A percentile compares a stretch with the other conserved stretches of the same genome.
Evolutionary conservation across 192 early-diverging fungal species (phyloP).

Genomic region (Piromyces finnis): DNA sequence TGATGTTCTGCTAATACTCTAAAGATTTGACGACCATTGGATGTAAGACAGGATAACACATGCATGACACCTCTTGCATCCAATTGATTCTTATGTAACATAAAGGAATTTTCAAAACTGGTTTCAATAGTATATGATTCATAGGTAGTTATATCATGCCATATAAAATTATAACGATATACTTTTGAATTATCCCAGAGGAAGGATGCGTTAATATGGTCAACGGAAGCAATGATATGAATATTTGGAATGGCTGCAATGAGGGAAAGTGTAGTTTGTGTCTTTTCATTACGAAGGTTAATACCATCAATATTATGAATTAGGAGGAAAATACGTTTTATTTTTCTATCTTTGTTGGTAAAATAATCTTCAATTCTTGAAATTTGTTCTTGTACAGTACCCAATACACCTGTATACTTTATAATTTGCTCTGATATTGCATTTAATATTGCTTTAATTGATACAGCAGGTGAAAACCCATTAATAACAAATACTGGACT

Average conservation of each 20-base stretch:
- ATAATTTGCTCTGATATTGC: slow-evolving; percentile 21
- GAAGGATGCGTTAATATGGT: slow-evolving; percentile 78
- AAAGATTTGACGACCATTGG: slow-evolving; percentile 74
- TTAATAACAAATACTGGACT: slow-evolving; percentile 59
- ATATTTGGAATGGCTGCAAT: slow-evolving; percentile 50
- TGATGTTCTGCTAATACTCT: slow-evolving; percentile 68
- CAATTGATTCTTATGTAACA: slow-evolving; percentile 27
- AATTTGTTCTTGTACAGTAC: slow-evolving; percentile 44
- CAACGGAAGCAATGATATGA: slow-evolving; percentile 64
- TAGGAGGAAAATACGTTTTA: slow-evolving; percentile 43
- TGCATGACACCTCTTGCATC: slow-evolving; percentile 52
- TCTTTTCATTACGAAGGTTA: slow-evolving; percentile 44
- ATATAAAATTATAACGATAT: slow-evolving; percentile 60
- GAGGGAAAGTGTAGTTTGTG: slow-evolving; percentile 42
- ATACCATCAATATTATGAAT: slow-evolving; percentile 82
- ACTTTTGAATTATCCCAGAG: slow-evolving; percentile 66
- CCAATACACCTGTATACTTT: slow-evolving; percentile 15
- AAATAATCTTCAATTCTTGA: slow-evolving; percentile 49
- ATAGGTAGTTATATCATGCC: slow-evolving; percentile 86
- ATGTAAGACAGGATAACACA: slow-evolving; percentile 65
- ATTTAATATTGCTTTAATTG: slow-evolving; percentile 52
- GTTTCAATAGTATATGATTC: slow-evolving; percentile 66
- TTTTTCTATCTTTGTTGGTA: slow-evolving; percentile 15
- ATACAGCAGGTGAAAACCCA: slow-evolving; percentile 66
- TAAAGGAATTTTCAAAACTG: slow-evolving; percentile 53